Base-by-base conservation (phyloP, 176 grass and related monocot species). In the Rhynchospora tenuis region DNA sequence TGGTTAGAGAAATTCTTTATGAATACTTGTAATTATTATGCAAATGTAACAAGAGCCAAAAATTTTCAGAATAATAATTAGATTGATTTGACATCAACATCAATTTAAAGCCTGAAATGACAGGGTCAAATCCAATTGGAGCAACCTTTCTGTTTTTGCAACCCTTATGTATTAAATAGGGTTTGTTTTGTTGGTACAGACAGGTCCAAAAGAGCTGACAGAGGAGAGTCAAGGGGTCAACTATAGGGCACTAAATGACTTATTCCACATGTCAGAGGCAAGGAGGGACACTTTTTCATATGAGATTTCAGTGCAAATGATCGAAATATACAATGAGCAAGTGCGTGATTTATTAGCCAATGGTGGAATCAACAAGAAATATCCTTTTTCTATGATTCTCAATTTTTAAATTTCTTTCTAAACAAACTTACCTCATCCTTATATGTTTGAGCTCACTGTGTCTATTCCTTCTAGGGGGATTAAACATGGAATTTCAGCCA, bases 311-410 rank as follows among this genome's bases (percentile, higher is more conserved):
- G 95, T 98, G 23, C 95, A 98, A 47, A 98, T 98, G 95, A 98
- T 98, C 59, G 95, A 98, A 87, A 98, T 98, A 48, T 98, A 98
- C 50, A 98, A 94, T 12, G 95, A 98, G 74, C 92, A 98, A 98
- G 95, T 98, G 67, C 87, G 92, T 60, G 95, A 98, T 83, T 89
- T 98, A 45, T 89, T 98, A 83, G 19, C 45, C 65, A 86, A 26
- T 47, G 87, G 83, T 52, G 90, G 92, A 84, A 88, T 10, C 44
- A 71, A 86, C 28, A 93, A 81, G 85, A 94, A 59, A 98, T 98
- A 98, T 98, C 95, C 95, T 93, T 95, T 90, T 88, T 54, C 31
- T 22, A 54, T 71, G 7, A 77, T 83, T 54, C 5, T 59, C 56
- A 57, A 4, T 47, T 65, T 46, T 78, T 74, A 19, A 59, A 59